These are phyloP conservation scores for Mallotus nudiflorus DNA, from an alignment of 345 rosid genomes.

Conservation along the genomic window DNA sequence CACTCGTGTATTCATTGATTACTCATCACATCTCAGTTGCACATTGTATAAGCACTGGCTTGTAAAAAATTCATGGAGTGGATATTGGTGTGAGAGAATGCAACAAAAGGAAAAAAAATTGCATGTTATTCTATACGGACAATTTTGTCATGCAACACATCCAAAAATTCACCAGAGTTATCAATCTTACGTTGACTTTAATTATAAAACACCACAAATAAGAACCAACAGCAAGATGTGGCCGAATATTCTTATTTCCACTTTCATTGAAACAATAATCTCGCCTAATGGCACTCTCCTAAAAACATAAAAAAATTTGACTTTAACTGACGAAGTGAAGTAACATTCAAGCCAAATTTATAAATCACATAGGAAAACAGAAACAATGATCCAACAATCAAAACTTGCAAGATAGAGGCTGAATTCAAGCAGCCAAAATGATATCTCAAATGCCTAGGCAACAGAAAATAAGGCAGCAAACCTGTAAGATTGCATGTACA, in stretches of 20 bases:
- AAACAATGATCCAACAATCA: neutral
- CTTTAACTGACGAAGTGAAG: neutral
- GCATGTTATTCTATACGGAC: too few species aligned
- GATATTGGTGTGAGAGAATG: neutral
- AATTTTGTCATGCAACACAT: too few species aligned
- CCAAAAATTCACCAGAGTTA: too few species aligned
- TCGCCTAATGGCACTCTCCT: too few species aligned
- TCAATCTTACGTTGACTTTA: too few species aligned
- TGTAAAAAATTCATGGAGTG: neutral
- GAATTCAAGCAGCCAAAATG: neutral
- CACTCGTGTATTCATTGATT: neutral
- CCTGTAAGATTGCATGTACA: neutral
- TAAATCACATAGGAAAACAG: neutral
- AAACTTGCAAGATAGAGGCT: neutral
- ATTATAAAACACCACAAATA: too few species aligned
- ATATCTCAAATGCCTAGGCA: neutral
- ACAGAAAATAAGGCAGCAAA: neutral
- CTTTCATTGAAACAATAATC: neutral
- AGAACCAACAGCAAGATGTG: too few species aligned
- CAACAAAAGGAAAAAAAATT: neutral
- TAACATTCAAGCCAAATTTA: neutral
- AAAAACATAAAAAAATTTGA: neutral
- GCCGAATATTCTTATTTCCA: too few species aligned
- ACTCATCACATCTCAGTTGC: neutral
- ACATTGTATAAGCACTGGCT: neutral